Evolutionary conservation across 768 basidiomycete genomes (phyloP), one percentile per base, ranked within the genome.

Genomic region (Vararia minispora): DNA sequence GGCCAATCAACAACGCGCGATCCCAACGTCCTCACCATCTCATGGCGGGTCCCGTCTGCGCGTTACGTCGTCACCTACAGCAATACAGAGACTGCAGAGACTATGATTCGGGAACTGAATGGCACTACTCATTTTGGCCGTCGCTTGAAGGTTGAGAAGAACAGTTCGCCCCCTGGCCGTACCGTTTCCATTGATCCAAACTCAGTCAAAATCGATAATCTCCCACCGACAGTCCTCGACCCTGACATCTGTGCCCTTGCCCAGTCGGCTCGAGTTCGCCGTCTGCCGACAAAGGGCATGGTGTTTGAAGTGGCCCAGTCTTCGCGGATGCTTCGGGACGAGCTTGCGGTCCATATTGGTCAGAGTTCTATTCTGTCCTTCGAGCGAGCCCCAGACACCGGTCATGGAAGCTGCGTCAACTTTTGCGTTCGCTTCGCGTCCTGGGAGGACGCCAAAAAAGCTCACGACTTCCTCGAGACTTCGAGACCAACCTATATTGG

Each of bases 41-140:
- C 63, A 9, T 81, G 76, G 72, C 60, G 54, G 5, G 54, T 57
- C 1, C 74, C 75, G 2, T 69, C 66, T n/a, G 49, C 50, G 4
- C 53, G 63, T 2, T 65, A 68, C 42, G 44, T 70, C n/a, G 74
- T 61, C 1, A 62, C 58, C 3, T 79, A 69, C 43, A 5, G 35
- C 4, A 53, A 55, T 5, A 46, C 58, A 37, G 50, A 47, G 0
- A 47, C 53, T 21, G 66, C 71, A 0, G 37, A 48, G 18, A 45
- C 41, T 18, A 68, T 65, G 45, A 61, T 59, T 4, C 46, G 39
- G 16, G 46, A 52, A 21, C 52, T 78, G 26, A 46, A 76, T 32
- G 55, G 60, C 13, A 43, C 33, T 16, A 30, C 56, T 5, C 54
- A 62, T 35, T 47, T 48, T 17, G 69, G 68, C 10, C 67, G 69